Percentiles rank a stretch among this genome's conserved stretches.
Evolutionary conservation across 768 basidiomycete genomes (phyloP).

Genomic region (Rossbeevera mucosa): DNA sequence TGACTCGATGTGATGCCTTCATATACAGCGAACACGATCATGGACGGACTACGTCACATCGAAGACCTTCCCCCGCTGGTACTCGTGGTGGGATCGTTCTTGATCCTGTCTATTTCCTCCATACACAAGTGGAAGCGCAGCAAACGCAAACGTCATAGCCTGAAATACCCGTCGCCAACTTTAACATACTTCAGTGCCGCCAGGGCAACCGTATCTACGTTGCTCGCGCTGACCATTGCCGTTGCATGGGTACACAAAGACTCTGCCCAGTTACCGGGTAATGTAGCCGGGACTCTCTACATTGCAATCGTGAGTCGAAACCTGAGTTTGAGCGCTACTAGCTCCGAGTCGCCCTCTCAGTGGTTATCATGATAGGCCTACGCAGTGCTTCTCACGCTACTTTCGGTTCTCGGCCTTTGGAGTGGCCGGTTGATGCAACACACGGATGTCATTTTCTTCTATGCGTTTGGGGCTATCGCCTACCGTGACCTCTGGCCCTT

Average conservation of each 20-base stretch:
- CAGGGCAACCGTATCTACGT: neutral
- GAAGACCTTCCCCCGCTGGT: neutral
- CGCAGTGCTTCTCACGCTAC: conserved; percentile 3
- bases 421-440: conserved; percentile 13
- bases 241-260: conserved; percentile 1
- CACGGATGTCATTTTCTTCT: neutral
- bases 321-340: neutral
- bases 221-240: neutral
- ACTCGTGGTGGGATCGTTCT: neutral
- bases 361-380: conserved; percentile 3
- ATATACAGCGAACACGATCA: neutral
- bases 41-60: neutral
- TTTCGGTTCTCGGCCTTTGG: neutral
- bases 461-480: conserved; percentile 1
- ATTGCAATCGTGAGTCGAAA: conserved; percentile 4
- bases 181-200: neutral
- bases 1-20: neutral
- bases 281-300: neutral
- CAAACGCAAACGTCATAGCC: neutral
- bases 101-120: neutral
- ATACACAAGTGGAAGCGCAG: neutral
- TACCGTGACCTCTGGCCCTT: conserved; percentile 8
- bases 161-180: neutral
- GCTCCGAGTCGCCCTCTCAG: neutral
- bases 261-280: neutral